phyloP scores from a whole-genome alignment of 441 rosid genomes.

The Euphorbia celastroides region DNA sequence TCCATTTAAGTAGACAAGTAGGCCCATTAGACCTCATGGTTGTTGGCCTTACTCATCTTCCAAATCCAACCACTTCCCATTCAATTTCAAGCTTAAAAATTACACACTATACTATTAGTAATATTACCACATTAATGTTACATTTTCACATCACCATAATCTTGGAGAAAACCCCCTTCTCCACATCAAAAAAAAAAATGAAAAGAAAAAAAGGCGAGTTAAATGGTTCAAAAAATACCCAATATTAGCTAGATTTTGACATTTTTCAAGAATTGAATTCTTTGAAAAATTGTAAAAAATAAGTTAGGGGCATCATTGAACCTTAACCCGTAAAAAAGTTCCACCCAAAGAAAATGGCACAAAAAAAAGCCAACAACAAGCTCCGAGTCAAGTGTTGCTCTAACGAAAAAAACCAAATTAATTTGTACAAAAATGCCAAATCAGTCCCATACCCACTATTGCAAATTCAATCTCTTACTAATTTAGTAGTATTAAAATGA shows the following conservation, averaged over 20 bases:
- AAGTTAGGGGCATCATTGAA: neutral
- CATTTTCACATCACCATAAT: conserved; percentile 19
- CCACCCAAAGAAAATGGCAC: conserved; percentile 22
- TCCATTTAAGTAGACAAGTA: conserved; percentile 43
- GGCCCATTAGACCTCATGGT: conserved; percentile 31
- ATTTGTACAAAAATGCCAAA: conserved; percentile 45
- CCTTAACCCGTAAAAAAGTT: neutral
- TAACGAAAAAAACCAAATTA: conserved; percentile 26
- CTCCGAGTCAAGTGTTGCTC: conserved; percentile 21
- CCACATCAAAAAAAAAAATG: conserved; percentile 21
- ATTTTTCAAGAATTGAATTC: neutral
- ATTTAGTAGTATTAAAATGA: conserved; percentile 24
- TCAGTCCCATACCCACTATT: conserved; percentile 39
- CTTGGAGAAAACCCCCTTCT: conserved; percentile 19
- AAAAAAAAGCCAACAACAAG: neutral
- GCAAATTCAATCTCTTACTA: conserved; percentile 29
- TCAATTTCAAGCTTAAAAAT: neutral
- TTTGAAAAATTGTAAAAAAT: no score
- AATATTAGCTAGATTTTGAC: neutral
- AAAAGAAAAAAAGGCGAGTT: neutral
- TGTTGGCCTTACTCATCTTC: conserved; percentile 38
- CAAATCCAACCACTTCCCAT: conserved; percentile 33
- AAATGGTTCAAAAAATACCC: neutral
- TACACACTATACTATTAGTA: neutral
- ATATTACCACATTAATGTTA: conserved; percentile 4